phyloP scores from a whole-genome alignment of 2,329 filamentous ascomycete genomes.

The Eutypa lata region DNA sequence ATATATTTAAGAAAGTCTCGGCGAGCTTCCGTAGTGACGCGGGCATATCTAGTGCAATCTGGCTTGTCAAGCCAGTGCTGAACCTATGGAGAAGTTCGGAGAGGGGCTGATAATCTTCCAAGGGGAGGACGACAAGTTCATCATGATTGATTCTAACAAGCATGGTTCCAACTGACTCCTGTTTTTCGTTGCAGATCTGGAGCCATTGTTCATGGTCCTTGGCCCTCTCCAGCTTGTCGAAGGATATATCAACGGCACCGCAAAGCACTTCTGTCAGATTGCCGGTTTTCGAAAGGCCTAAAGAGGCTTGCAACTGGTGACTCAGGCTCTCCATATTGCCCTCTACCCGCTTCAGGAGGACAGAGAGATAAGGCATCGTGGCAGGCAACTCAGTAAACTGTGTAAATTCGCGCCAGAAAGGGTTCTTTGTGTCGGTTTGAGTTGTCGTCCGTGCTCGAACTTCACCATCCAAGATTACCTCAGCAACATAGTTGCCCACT shows the following conservation, averaged over 20 bases:
- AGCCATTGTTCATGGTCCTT: conserved; percentile 87
- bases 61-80: conserved; percentile 75
- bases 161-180: conserved; percentile 77
- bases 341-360: conserved; percentile 68
- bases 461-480: conserved; percentile 77
- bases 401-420: conserved; percentile 81
- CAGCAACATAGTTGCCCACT: conserved; percentile 71
- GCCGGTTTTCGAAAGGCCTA: conserved; percentile 39
- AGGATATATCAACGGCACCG: conserved; percentile 76
- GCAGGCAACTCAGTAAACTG: conserved; percentile 73
- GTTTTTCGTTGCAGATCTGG: conserved; percentile 72
- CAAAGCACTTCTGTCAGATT: conserved; percentile 51
- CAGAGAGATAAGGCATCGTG: conserved; percentile 63
- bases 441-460: conserved; percentile 72
- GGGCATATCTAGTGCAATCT: conserved; percentile 77
- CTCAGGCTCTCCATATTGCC: conserved; percentile 44
- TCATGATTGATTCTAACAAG: conserved; percentile 80
- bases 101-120: conserved; percentile 78
- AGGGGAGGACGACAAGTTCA: conserved; percentile 84
- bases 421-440: conserved; percentile 67
- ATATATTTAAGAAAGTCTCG: conserved; percentile 88
- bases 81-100: conserved; percentile 84
- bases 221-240: conserved; percentile 74
- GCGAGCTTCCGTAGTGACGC: conserved; percentile 76
- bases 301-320: conserved; percentile 40